Percentiles rank a stretch among this genome's conserved stretches.
Conservation (phyloP, 192 early-diverging fungal genomes). For the Entomortierella chlamydospora region DNA sequence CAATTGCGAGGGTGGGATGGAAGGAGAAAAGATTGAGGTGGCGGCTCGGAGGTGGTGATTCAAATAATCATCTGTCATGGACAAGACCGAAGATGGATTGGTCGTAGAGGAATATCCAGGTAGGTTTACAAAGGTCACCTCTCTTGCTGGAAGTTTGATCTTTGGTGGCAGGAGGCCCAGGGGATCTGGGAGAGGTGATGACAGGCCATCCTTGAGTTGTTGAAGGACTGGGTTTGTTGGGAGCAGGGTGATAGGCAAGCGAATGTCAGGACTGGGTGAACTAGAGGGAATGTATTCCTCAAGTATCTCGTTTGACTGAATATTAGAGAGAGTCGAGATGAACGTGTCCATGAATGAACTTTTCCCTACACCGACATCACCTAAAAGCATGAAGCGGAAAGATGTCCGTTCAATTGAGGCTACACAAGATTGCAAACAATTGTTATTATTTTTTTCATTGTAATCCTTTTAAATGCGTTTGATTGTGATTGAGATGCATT, state of each 20-base stretch:
- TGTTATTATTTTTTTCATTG: no score
- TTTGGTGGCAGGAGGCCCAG: conserved; percentile 33
- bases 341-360: conserved; percentile 40
- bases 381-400: conserved; percentile 40
- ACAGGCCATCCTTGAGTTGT: background rate
- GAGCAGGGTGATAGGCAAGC: conserved; percentile 9
- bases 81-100: conserved; percentile 36
- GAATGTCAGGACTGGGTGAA: background rate
- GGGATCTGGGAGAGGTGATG: conserved; percentile 8
- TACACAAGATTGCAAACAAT: no score
- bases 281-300: conserved; percentile 17
- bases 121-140: conserved; percentile 36
- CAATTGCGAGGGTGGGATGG: conserved; percentile 27
- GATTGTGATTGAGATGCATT: no score
- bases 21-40: conserved; percentile 36
- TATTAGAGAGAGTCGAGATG: conserved; percentile 24
- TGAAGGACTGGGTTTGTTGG: conserved; percentile 13
- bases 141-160: conserved; percentile 17
- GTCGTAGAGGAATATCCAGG: conserved; percentile 46
- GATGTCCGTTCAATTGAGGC: conserved; percentile 1
- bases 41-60: conserved; percentile 28
- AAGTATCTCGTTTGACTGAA: conserved; percentile 17
- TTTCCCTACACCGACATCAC: conserved; percentile 49
- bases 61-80: conserved; percentile 42
- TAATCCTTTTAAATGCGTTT: no score